Conservation (phyloP, 257 asterid genomes). For the Solanum infundibuliforme region DNA sequence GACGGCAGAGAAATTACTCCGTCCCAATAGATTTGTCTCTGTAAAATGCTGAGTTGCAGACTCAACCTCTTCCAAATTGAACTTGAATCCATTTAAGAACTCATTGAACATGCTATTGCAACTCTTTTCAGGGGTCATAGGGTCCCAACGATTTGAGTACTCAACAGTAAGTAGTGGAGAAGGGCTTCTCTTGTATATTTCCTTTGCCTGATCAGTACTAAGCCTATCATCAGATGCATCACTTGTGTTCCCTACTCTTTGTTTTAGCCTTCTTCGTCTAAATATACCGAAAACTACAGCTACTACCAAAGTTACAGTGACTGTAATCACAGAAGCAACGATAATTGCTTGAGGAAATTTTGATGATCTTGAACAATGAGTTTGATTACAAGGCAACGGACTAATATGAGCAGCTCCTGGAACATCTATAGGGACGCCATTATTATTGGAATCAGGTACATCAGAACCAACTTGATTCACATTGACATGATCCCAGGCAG, state of each 20-base stretch:
- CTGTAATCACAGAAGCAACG: constrained; percentile 31
- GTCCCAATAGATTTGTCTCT: constrained; percentile 62
- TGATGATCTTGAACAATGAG: constrained; percentile 51
- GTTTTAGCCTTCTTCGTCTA: constrained; percentile 42
- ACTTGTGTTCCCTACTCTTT: constrained; percentile 49
- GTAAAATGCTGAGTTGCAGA: constrained; percentile 95
- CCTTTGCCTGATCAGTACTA: constrained; percentile 33
- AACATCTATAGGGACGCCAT: constrained; percentile 2
- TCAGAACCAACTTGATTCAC: constrained; percentile 20
- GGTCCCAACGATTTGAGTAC: constrained; percentile 44
- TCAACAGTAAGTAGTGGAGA: constrained; percentile 44
- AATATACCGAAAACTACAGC: constrained; percentile 25
- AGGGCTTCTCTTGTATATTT: constrained; percentile 36
- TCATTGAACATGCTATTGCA: constrained; percentile 24
- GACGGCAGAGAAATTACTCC: constrained; percentile 66
- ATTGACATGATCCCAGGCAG: constrained; percentile 43
- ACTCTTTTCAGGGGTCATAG: constrained; percentile 20
- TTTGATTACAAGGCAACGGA: constrained; percentile 28
- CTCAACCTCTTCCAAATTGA: constrained; percentile 78
- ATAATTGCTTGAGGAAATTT: constrained; percentile 40
- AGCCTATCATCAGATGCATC: constrained; percentile 43
- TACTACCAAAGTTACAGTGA: constrained; percentile 14
- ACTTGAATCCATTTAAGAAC: constrained; percentile 32
- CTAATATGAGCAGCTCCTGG: constrained; percentile 47
- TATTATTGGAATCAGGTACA: constrained; percentile 2